Percentiles rank a stretch among this genome's conserved stretches.
These are phyloP conservation scores for Cronartium ribicola DNA, from an alignment of 1,284 basidiomycete genomes.

Conservation along the genomic window DNA sequence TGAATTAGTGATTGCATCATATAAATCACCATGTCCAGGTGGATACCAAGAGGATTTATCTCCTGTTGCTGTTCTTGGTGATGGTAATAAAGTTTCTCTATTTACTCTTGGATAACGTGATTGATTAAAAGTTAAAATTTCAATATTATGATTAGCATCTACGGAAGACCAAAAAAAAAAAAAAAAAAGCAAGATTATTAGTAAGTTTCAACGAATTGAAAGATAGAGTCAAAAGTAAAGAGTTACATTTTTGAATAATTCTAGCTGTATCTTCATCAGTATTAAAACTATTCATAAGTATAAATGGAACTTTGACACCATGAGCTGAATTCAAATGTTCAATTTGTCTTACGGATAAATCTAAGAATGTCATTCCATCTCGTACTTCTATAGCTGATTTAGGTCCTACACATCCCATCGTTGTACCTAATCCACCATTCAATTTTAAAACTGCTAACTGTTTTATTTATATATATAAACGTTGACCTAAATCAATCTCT, in stretches of 20 bases:
- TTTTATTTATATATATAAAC: slow-evolving; percentile 33
- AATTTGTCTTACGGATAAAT: slow-evolving; percentile 93
- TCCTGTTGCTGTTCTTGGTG: slow-evolving; percentile 75
- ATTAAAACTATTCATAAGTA: slow-evolving; percentile 99
- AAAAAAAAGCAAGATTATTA: background rate
- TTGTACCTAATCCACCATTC: slow-evolving; percentile 97
- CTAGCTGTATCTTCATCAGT: slow-evolving; percentile 66
- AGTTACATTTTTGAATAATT: slow-evolving; percentile 87
- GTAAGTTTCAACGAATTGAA: background rate
- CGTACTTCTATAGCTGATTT: slow-evolving; percentile 88
- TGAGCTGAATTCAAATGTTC: slow-evolving; percentile 67
- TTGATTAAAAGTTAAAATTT: slow-evolving; percentile 76
- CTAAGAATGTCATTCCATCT: slow-evolving; percentile 98
- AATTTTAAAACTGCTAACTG: slow-evolving; percentile 94
- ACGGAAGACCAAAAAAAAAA: background rate
- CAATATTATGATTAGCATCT: slow-evolving; percentile 50
- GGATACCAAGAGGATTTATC: slow-evolving; percentile 99
- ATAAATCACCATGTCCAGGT: slow-evolving; percentile 96
- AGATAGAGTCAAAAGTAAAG: too few relatives aligned
- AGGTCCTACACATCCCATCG: slow-evolving; percentile 79
- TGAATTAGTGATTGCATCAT: slow-evolving; percentile 88
- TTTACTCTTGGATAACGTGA: slow-evolving; percentile 95
- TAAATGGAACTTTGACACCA: slow-evolving; percentile 82
- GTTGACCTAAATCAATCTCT: slow-evolving; percentile 1
- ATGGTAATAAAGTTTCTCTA: slow-evolving; percentile 89